Percentiles rank a stretch among this genome's conserved stretches.
Evolutionary conservation across 371 early-diverging fungal genomes (phyloP).

Genomic region (Zopfochytrium polystomum): DNA sequence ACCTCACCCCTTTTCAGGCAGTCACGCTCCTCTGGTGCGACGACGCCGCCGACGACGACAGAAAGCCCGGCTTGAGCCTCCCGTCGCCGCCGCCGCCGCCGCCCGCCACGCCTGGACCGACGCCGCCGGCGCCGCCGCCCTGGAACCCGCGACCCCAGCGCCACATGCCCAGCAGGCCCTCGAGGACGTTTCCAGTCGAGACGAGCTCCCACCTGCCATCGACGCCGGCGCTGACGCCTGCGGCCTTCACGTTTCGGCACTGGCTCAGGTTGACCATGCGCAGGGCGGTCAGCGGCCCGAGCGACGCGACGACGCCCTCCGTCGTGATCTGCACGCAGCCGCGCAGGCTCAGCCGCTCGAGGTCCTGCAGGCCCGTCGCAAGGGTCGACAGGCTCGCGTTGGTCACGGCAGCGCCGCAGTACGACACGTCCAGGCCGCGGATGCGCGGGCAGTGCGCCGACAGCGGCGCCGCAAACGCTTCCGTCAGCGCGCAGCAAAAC

Average conservation of each 20-base stretch:
- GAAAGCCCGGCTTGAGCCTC: too few relatives aligned
- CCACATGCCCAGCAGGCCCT: too few relatives aligned
- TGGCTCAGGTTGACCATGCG: constrained; percentile 36
- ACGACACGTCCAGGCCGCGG: constrained; percentile 62
- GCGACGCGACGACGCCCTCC: constrained; percentile 40
- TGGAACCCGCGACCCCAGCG: too few relatives aligned
- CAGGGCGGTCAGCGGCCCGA: constrained; percentile 5
- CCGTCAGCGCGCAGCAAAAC: constrained; percentile 79
- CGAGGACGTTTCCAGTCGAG: too few relatives aligned
- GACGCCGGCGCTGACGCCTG: background rate
- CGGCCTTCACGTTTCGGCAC: constrained; percentile 26
- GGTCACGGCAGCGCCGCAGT: constrained; percentile 75
- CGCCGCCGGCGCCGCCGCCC: too few relatives aligned
- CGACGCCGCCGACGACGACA: too few relatives aligned
- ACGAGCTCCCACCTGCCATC: too few relatives aligned
- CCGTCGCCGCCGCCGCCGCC: too few relatives aligned
- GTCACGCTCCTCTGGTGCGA: too few relatives aligned
- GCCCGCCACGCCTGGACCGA: too few relatives aligned
- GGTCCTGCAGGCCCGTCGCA: constrained; percentile 23
- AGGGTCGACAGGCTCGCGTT: constrained; percentile 56
- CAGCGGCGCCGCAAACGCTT: constrained; percentile 54
- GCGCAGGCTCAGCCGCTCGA: constrained; percentile 54
- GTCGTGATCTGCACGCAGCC: constrained; percentile 71
- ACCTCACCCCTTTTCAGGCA: too few relatives aligned
- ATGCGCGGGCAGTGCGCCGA: constrained; percentile 44